phyloP scores from a whole-genome alignment of 805 yeast species.

The Starmerella tilneyi region DNA sequence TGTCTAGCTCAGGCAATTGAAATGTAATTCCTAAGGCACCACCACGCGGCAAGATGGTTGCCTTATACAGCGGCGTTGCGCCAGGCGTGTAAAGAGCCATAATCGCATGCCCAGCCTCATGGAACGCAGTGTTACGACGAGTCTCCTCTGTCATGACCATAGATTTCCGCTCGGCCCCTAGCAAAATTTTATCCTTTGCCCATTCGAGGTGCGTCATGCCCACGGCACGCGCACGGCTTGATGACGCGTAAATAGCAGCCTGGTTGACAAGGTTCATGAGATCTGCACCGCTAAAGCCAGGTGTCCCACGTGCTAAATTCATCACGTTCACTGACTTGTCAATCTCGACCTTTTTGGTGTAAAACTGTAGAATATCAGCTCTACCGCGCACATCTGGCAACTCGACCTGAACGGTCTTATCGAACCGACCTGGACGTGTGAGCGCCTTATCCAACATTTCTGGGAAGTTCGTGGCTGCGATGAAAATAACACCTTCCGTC shows the following conservation, averaged over 20 bases:
- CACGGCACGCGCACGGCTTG: constrained; percentile 78
- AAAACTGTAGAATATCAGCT: constrained; percentile 80
- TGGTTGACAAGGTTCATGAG: constrained; percentile 90
- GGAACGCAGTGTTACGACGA: constrained; percentile 88
- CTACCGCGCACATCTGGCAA: constrained; percentile 98
- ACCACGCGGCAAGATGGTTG: constrained; percentile 94
- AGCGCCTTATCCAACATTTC: constrained; percentile 93
- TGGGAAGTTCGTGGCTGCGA: constrained; percentile 98
- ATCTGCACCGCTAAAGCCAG: constrained; percentile 98
- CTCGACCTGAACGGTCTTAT: constrained; percentile 88
- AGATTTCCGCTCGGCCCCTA: constrained; percentile 96
- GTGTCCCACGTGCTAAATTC: constrained; percentile 90
- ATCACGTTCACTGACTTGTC: constrained; percentile 79
- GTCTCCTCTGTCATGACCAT: constrained; percentile 97
- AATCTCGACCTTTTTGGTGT: constrained; percentile 81
- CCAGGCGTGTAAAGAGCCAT: constrained; percentile 93
- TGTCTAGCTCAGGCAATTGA: constrained; percentile 97
- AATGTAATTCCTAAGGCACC: constrained; percentile 93
- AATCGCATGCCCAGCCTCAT: constrained; percentile 98
- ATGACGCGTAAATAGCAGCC: constrained; percentile 96
- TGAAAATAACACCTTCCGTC: constrained; percentile 83
- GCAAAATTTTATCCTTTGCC: constrained; percentile 96
- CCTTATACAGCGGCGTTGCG: constrained; percentile 91
- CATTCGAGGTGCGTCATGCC: constrained; percentile 90
- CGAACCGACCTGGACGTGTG: constrained; percentile 97